phyloP scores from a whole-genome alignment of 1,284 basidiomycete genomes.

The Coniophora puteana region DNA sequence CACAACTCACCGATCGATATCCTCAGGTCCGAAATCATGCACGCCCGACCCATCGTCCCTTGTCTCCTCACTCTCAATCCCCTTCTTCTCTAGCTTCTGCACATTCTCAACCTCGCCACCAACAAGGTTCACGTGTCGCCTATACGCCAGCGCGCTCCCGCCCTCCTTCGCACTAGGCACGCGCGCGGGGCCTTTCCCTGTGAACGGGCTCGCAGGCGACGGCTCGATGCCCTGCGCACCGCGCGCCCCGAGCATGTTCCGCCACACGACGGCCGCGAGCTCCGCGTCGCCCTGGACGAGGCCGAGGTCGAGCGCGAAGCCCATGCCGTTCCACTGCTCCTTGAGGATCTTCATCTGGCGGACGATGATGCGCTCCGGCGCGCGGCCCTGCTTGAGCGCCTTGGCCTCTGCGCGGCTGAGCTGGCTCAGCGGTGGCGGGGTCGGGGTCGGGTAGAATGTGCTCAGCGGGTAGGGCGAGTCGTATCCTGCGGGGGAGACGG shows the following conservation, averaged over 20 bases:
- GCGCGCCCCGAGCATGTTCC: conserved; percentile 83
- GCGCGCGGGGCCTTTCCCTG: no score
- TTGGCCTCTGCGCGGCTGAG: conserved; percentile 17
- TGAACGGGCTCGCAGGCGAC: no score
- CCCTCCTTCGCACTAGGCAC: background rate
- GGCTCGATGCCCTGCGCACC: conserved; percentile 66
- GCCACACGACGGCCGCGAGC: conserved; percentile 87
- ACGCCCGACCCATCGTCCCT: conserved; percentile 70
- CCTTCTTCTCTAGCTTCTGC: conserved; percentile 43
- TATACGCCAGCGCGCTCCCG: conserved; percentile 28
- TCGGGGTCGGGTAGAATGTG: conserved; percentile 49
- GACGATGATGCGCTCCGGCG: conserved; percentile 79
- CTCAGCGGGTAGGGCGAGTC: conserved; percentile 26
- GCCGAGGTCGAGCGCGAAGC: conserved; percentile 80
- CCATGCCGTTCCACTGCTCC: conserved; percentile 88
- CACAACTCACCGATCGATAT: conserved; percentile 32
- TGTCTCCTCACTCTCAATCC: conserved; percentile 50
- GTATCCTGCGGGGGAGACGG: conserved; percentile 9
- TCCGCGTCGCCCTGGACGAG: conserved; percentile 74
- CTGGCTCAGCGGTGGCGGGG: conserved; percentile 20
- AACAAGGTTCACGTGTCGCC: conserved; percentile 63
- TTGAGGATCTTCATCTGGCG: conserved; percentile 92
- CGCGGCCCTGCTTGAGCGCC: conserved; percentile 39
- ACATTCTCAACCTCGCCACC: conserved; percentile 59
- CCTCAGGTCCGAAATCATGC: conserved; percentile 59